Base-by-base conservation (phyloP, 2,329 filamentous ascomycete genomes). In the Thielaviopsis euricoi region DNA sequence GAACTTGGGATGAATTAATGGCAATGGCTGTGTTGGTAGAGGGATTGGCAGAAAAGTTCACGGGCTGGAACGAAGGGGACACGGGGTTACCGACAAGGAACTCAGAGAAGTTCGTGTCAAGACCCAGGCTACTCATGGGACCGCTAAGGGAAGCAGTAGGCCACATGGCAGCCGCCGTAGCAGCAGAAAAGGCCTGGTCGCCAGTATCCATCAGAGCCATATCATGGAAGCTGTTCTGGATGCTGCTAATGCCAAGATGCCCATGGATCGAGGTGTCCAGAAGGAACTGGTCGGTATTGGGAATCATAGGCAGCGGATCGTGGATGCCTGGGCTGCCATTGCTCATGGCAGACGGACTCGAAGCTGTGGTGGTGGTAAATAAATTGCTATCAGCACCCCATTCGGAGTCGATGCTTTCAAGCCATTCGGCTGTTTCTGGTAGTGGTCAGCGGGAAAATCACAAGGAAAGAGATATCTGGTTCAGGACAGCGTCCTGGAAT, bases 281-380 rank as follows among this genome's bases (percentile, higher is more conserved):
- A 29, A 60, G 52, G 19, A 60, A 60, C 43, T 53, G 55, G n/a
- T 60, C 58, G 22, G 55, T 60, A 21, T 57, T 60, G 23, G 58
- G 58, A 15, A 60, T 60, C 55, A 60, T 57, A 3, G 58, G 58
- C 7, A 60, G 48, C 43, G 55, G 51, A 17, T 60, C 58, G 29
- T 53, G 43, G 21, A 60, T 40, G 49, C 87, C 91, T 67, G 94
- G 90, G 71, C 90, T 97, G 60, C 87, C 88, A 50, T 88, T 95
- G 73, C 91, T 97, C 69, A 97, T 91, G 52, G 89, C 89, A 9
- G 93, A 97, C 17, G 93, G 93, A 15, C 93, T 97, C 12, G 93
- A 97, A 60, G 87, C 89, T 65, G 95, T 91, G 57, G 96, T 80
- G 26, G 87, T 89, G 63, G 83, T 85, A 43, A 60, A 60, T 17